These are phyloP conservation scores for Lactarius indigo DNA, from an alignment of 768 basidiomycete species.

Conservation along the genomic window DNA sequence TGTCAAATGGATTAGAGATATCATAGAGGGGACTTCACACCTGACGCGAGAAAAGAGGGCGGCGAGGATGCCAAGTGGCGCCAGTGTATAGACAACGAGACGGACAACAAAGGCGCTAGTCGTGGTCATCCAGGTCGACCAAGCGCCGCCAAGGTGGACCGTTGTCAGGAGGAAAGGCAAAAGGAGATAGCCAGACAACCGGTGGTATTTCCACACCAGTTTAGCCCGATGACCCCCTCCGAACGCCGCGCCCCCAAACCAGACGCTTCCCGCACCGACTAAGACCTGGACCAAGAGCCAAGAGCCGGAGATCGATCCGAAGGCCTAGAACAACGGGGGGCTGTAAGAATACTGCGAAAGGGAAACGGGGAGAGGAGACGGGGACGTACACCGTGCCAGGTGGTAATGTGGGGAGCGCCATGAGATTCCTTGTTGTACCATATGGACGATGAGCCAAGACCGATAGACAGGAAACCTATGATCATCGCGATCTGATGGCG, in stretches of 20 bases:
- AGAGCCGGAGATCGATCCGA: constrained; percentile 58
- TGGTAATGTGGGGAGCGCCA: constrained; percentile 54
- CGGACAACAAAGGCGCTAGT: constrained; percentile 35
- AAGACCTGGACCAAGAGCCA: constrained; percentile 62
- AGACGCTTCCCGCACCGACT: constrained; percentile 73
- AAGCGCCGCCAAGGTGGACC: constrained; percentile 64
- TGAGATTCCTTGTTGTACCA: constrained; percentile 56
- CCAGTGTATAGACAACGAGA: constrained; percentile 29
- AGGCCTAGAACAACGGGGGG: constrained; percentile 38
- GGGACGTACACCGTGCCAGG: constrained; percentile 73
- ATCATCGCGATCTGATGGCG: constrained; percentile 68
- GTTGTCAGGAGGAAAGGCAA: constrained; percentile 60
- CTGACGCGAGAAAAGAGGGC: constrained; percentile 32
- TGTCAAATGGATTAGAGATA: not conserved
- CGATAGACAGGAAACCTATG: constrained; percentile 52
- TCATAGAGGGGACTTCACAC: not conserved
- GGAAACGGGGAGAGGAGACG: constrained; percentile 6
- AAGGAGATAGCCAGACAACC: constrained; percentile 72
- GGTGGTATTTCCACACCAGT: constrained; percentile 78
- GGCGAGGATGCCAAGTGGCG: constrained; percentile 30
- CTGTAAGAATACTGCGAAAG: constrained; percentile 1
- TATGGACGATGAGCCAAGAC: constrained; percentile 60
- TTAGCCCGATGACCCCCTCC: constrained; percentile 73
- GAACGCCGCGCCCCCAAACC: constrained; percentile 66
- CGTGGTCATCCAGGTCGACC: constrained; percentile 55